Evolutionary conservation across 495 filamentous ascomycete species (phyloP), one percentile per base, ranked within the genome.

Genomic region (Penicillium tannophilum): DNA sequence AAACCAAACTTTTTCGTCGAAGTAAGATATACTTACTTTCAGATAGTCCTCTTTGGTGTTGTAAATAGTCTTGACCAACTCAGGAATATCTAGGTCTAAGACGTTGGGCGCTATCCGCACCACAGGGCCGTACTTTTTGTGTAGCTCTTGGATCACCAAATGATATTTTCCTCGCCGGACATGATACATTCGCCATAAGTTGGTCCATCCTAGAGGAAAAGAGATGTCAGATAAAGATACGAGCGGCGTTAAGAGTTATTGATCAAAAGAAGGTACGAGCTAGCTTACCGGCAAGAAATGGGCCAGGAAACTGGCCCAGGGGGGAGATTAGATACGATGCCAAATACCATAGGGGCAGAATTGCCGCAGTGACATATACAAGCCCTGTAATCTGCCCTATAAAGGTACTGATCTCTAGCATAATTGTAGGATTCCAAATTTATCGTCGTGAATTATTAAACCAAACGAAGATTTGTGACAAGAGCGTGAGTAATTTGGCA

Each of bases 31-130:
- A 36, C 41, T 17, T 17, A 66, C 62, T 52, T 69, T 69, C 23
- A 56, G 14, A 55, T 65, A 70, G 30, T 65, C 55, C 20, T 50
- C 56, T 41, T 68, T 72, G 17, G 60, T 60, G 43, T 64, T 61
- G 41, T 68, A 72, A 24, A 75, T 59, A 2, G 53, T 63, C 23
- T 67, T 68, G 53, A 67, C 58, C 52, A 71, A 53, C 33, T 57
- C 60, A 20, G 69, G 69, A 11, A 71, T 52, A 26, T 61, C 57
- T 14, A 76, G 45, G 28, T 72, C 71, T 9, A 75, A 17, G 8
- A 64, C 53, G 20, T 72, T 71, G 4, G 74, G 74, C 2, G 63
- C 72, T 14, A 74, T 61, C 11, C 72, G 72, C 36, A 77, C 71
- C 4, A 70, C 65, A 2, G 65, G 55, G 7, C 74, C 74, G 48